Conservation (phyloP, 2,329 filamentous ascomycete genomes). For the Didymella glomerata region DNA sequence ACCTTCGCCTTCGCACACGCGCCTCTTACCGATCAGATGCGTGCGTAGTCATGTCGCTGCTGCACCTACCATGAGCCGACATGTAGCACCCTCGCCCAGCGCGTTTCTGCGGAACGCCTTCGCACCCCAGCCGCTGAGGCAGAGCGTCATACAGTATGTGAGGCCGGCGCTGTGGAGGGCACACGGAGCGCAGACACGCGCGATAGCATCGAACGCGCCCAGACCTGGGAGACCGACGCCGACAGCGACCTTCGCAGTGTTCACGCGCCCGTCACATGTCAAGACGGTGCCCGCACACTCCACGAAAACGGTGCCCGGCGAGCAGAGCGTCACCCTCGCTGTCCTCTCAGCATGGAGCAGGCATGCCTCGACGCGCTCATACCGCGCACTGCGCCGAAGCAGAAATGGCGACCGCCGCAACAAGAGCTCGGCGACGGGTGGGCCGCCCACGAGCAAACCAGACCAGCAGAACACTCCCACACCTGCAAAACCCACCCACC, state of each 20-base stretch:
- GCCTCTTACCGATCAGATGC: conserved; percentile 5
- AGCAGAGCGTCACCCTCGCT: conserved; percentile 30
- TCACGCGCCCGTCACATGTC: conserved; percentile 26
- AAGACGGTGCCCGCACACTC: conserved; percentile 18
- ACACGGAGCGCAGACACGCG: conserved; percentile 17
- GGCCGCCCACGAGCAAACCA: conserved; percentile 27
- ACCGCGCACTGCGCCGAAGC: conserved; percentile 24
- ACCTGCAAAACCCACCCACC: conserved; percentile 25
- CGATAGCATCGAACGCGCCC: conserved; percentile 23
- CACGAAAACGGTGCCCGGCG: conserved; percentile 25
- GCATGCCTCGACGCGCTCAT: conserved; percentile 37
- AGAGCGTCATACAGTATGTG: conserved; percentile 9
- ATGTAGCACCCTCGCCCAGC: conserved; percentile 52
- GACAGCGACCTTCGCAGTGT: conserved; percentile 1
- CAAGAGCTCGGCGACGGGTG: conserved; percentile 50
- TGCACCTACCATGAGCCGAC: conserved; percentile 55
- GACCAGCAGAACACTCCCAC: conserved; percentile 13
- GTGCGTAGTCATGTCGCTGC: conserved; percentile 43
- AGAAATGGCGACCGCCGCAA: conserved; percentile 39
- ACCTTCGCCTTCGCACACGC: conserved; percentile 8
- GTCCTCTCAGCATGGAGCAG: conserved; percentile 44
- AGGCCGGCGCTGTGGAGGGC: conserved; percentile 21
- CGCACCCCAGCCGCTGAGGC: conserved; percentile 38
- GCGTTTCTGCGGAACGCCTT: conserved; percentile 45
- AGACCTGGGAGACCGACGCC: conserved; percentile 10